A percentile compares a stretch with the other conserved stretches of the same genome.
Evolutionary conservation across 2,329 filamentous ascomycete genomes (phyloP).

Genomic region (Colletotrichum chlorophyti): DNA sequence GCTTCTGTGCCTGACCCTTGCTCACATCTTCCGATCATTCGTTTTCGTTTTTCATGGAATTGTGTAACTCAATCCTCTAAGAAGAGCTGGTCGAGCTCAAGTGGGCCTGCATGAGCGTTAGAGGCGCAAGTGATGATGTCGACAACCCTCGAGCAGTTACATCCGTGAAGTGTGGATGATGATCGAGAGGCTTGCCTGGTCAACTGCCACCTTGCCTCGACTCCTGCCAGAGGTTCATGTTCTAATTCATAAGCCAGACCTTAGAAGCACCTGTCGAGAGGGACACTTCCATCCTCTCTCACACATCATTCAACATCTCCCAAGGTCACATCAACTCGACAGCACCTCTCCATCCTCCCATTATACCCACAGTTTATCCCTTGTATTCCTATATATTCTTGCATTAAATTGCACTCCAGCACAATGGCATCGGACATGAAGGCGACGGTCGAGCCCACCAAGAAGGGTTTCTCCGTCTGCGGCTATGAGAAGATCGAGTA

Average conservation of each 20-base stretch:
- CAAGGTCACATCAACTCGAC: background rate
- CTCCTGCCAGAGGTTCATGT: background rate
- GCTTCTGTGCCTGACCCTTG: background rate
- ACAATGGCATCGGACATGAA: slow-evolving; percentile 75
- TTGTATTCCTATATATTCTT: background rate
- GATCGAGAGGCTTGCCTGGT: background rate
- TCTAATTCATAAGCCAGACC: slow-evolving; percentile 16
- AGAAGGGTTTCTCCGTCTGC: slow-evolving; percentile 72
- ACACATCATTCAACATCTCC: background rate
- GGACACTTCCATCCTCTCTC: background rate
- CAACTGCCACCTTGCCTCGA: background rate
- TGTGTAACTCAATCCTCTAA: background rate
- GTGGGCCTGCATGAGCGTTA: slow-evolving; percentile 13
- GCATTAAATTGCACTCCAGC: slow-evolving; percentile 28
- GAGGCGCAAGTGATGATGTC: slow-evolving; percentile 28
- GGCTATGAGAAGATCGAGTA: slow-evolving; percentile 81
- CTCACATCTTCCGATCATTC: background rate
- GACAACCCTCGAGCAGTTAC: slow-evolving; percentile 10
- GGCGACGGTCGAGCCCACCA: slow-evolving; percentile 68
- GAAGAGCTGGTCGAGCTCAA: slow-evolving; percentile 12
- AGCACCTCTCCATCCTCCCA: too few relatives aligned
- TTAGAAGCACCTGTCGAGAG: background rate
- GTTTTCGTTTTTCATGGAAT: slow-evolving; percentile 14
- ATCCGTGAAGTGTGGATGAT: background rate
- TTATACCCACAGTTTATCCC: background rate